These are phyloP conservation scores for Daldinia grandis DNA, from an alignment of 495 filamentous ascomycete genomes.

Conservation along the genomic window DNA sequence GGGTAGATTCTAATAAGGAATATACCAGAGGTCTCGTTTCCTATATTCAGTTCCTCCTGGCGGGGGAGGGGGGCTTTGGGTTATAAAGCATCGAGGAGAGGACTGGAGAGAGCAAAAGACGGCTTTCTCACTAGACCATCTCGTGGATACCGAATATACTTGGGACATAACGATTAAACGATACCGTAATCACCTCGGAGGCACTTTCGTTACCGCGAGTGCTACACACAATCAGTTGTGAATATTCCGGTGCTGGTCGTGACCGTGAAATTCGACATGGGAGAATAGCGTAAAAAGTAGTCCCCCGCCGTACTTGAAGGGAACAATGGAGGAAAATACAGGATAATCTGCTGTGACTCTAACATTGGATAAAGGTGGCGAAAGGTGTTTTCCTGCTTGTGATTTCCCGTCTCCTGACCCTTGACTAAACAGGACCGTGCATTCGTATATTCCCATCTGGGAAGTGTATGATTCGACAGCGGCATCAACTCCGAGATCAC, in stretches of 20 bases:
- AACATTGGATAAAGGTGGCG: neutral
- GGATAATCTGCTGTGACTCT: neutral
- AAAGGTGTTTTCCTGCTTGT: neutral
- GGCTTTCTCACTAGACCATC: neutral
- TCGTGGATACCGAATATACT: neutral
- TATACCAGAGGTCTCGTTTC: neutral
- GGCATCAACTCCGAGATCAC: neutral
- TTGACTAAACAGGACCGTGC: neutral
- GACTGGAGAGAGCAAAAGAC: neutral
- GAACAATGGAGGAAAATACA: neutral
- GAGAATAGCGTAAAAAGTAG: neutral
- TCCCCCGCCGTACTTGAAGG: neutral
- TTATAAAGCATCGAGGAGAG: neutral
- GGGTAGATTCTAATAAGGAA: neutral
- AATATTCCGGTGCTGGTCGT: neutral
- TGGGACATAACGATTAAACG: constrained; percentile 15
- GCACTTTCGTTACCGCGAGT: neutral
- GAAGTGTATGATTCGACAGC: neutral
- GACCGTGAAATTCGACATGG: neutral
- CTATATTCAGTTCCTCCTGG: neutral
- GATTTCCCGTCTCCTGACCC: neutral
- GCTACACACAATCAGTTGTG: neutral
- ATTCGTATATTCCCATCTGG: neutral
- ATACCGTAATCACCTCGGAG: constrained; percentile 4
- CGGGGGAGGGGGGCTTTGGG: neutral